Evolutionary conservation across 352 stramenopile genomes (phyloP), one percentile per base, ranked within the genome.

Genomic region (Hyaloperonospora arabidopsidis): DNA sequence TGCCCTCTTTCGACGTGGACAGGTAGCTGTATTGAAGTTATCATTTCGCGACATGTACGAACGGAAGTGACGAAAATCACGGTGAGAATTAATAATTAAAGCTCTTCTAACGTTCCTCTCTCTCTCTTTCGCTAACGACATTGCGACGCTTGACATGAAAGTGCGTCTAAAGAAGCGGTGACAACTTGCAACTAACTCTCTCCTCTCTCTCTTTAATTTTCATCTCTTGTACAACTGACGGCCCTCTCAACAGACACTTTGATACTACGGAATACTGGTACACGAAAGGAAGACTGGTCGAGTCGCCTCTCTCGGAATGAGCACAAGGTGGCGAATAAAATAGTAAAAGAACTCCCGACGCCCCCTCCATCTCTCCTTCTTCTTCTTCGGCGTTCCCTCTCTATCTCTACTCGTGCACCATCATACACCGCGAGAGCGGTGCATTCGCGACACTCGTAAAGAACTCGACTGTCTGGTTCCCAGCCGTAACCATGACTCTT

Each of bases 391-490:
- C 12, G 2, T 18, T 15, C 12, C 12, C 35, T 11, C 5, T 21
- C 49, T 19, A 32, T 41, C 17, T 52, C 68, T 85, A 87, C 63
- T 86, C 74, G 18, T 79, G 67, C 54, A 85, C 72, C 43, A 79
- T 69, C 59, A 87, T 71, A 70, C 77, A 84, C 55, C 74, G 70
- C 50, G 70, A 70, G 3, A 81, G 61, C 10, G 82, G 82, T 28
- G 74, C 78, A 40, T 93, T 93, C 13, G 85, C 76, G n/a, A 72
- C 76, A 54, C 76, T 77, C 21, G 78, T 86, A 61, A 90, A 93
- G 58, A 93, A 87, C 68, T 93, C 82, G 61, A 93, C 70, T 34
- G 82, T 90, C 67, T 93, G 82, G 63, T 93, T 88, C 43, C 79
- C 67, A 6, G 74, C 68, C 23, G 82, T 90, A 13, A 90, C 65